These are phyloP conservation scores for Penicillium sp. DNA, from an alignment of 2,329 filamentous ascomycete genomes.

Conservation along the genomic window DNA sequence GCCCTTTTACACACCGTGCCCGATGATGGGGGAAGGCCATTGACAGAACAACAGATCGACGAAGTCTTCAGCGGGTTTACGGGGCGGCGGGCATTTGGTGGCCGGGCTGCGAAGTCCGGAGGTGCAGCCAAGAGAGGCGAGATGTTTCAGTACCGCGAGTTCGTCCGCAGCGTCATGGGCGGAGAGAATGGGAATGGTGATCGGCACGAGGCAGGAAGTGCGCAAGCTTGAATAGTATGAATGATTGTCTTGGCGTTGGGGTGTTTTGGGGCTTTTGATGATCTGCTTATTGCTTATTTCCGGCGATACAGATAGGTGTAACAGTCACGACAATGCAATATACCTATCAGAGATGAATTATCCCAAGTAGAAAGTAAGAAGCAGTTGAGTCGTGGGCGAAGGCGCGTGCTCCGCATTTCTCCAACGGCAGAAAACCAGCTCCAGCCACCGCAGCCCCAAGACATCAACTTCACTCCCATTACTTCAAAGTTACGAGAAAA, in stretches of 20 bases:
- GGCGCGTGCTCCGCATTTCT: constrained; percentile 17
- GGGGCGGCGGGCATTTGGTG: constrained; percentile 75
- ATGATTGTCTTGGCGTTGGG: constrained; percentile 13
- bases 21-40: constrained; percentile 60
- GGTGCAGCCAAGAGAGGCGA: constrained; percentile 65
- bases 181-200: constrained; percentile 30
- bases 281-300: constrained; percentile 3
- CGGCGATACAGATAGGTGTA: neutral
- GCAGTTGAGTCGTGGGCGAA: neutral
- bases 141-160: constrained; percentile 91
- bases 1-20: constrained; percentile 77
- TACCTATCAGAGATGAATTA: neutral
- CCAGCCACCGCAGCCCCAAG: constrained; percentile 17
- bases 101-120: constrained; percentile 42
- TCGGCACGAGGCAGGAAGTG: constrained; percentile 15
- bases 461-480: neutral
- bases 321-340: neutral
- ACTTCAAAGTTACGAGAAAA: neutral
- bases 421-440: constrained; percentile 24
- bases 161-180: constrained; percentile 67
- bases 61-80: constrained; percentile 83
- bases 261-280: constrained; percentile 1
- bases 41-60: constrained; percentile 74
- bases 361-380: neutral
- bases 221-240: constrained; percentile 13